Evolutionary conservation across 2,329 filamentous ascomycete genomes (phyloP).

Genomic region (Chaetomium globosum): DNA sequence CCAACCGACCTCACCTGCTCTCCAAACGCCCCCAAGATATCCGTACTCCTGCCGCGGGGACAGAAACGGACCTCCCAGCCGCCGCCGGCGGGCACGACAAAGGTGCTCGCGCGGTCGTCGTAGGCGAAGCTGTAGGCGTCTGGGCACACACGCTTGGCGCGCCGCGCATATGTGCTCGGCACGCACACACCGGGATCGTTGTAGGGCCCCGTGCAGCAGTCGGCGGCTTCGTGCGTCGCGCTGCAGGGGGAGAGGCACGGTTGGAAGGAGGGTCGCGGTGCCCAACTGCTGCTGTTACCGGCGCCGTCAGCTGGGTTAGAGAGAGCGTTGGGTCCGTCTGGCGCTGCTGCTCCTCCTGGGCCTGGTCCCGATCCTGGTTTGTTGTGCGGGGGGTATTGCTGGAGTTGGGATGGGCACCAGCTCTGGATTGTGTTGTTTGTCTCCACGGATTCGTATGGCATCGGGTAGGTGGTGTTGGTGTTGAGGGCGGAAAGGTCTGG

Average conservation of each 20-base stretch:
- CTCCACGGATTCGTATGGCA: constrained; percentile 65
- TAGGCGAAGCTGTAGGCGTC: constrained; percentile 81
- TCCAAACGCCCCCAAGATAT: constrained; percentile 58
- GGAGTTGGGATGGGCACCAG: constrained; percentile 83
- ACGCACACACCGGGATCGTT: constrained; percentile 65
- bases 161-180: constrained; percentile 67
- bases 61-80: constrained; percentile 81
- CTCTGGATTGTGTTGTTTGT: constrained; percentile 59
- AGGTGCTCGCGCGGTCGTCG: constrained; percentile 61
- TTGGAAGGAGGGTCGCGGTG: constrained; percentile 54
- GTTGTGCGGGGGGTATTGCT: constrained; percentile 66
- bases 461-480: constrained; percentile 51
- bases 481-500: background rate
- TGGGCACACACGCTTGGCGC: constrained; percentile 75
- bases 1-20: constrained; percentile 54
- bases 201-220: constrained; percentile 76
- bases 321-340: background rate
- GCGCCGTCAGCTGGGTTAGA: constrained; percentile 35
- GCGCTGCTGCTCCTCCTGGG: no score
- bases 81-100: constrained; percentile 64
- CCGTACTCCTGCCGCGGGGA: constrained; percentile 62
- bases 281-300: background rate
- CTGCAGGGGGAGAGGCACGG: constrained; percentile 79
- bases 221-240: constrained; percentile 64
- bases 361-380: background rate